phyloP scores from a whole-genome alignment of 2,329 filamentous ascomycete species.

The Colletotrichum spinosum region DNA sequence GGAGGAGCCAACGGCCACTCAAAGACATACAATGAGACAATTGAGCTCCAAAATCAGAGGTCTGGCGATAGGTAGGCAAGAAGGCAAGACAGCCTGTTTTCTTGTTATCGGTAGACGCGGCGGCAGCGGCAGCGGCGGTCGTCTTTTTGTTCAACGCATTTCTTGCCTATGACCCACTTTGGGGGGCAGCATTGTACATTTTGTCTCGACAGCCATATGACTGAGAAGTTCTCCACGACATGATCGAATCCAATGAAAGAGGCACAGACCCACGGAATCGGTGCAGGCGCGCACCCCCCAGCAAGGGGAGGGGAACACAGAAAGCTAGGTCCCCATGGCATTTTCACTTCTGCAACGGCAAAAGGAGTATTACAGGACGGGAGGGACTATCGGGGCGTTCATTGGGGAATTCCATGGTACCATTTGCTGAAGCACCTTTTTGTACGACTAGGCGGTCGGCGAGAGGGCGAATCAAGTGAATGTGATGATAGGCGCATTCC shows the following conservation, averaged over 20 bases:
- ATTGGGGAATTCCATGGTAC: slow-evolving; percentile 32
- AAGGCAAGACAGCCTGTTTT: slow-evolving; percentile 25
- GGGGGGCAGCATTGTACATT: slow-evolving; percentile 37
- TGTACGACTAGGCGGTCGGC: slow-evolving; percentile 32
- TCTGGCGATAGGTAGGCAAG: slow-evolving; percentile 49
- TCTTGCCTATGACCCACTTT: slow-evolving; percentile 22
- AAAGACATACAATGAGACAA: slow-evolving; percentile 53
- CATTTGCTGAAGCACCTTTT: slow-evolving; percentile 28
- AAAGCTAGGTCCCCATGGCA: slow-evolving; percentile 27
- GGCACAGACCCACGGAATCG: slow-evolving; percentile 34
- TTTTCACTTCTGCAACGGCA: slow-evolving; percentile 34
- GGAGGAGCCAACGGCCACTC: slow-evolving; percentile 54
- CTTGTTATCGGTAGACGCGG: slow-evolving; percentile 16
- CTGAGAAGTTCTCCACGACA: slow-evolving; percentile 38
- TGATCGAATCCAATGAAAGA: slow-evolving; percentile 37
- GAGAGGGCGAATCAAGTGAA: slow-evolving; percentile 2
- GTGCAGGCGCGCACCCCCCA: slow-evolving; percentile 25
- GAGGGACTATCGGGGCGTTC: slow-evolving; percentile 31
- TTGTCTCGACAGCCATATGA: slow-evolving; percentile 34
- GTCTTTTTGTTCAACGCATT: slow-evolving; percentile 33
- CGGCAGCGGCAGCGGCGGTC: slow-evolving; percentile 20
- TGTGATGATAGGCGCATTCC: slow-evolving; percentile 11
- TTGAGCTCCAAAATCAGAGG: slow-evolving; percentile 65
- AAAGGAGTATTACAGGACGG: slow-evolving; percentile 31
- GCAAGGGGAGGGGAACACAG: slow-evolving; percentile 19